Evolutionary conservation across 805 yeast species (phyloP).

Genomic region (Suhomyces pyralidae): DNA sequence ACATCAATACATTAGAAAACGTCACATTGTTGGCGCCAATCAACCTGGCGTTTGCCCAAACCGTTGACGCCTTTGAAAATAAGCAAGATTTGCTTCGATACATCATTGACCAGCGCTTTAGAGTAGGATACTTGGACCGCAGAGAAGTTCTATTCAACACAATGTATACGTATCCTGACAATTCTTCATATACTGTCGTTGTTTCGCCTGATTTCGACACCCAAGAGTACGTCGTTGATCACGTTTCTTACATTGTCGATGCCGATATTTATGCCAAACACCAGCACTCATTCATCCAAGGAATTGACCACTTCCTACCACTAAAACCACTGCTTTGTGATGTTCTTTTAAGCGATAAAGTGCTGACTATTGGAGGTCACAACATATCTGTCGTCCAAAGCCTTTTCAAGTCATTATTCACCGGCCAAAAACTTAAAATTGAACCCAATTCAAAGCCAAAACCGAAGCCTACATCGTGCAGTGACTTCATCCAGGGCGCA

Average conservation of each 20-base stretch:
- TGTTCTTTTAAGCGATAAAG: slow-evolving; percentile 27
- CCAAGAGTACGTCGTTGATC: slow-evolving; percentile 38
- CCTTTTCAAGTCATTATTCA: slow-evolving; percentile 28
- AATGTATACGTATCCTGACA: slow-evolving; percentile 15
- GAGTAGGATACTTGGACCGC: slow-evolving; percentile 27
- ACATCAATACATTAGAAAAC: slow-evolving; percentile 55
- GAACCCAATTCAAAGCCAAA: not conserved
- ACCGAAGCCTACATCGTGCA: slow-evolving; percentile 23
- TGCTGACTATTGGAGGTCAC: slow-evolving; percentile 15
- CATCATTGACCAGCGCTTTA: slow-evolving; percentile 30
- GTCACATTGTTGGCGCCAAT: slow-evolving; percentile 79
- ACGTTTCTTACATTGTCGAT: slow-evolving; percentile 50
- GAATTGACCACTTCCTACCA: slow-evolving; percentile 48
- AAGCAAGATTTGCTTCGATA: slow-evolving; percentile 23
- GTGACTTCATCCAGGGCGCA: slow-evolving; percentile 21
- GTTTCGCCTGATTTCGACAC: slow-evolving; percentile 25
- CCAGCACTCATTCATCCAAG: slow-evolving; percentile 67
- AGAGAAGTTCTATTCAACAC: slow-evolving; percentile 29
- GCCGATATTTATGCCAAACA: slow-evolving; percentile 56
- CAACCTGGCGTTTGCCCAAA: slow-evolving; percentile 62
- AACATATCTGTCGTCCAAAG: slow-evolving; percentile 24
- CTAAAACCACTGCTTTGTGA: slow-evolving; percentile 34
- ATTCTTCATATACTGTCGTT: slow-evolving; percentile 17
- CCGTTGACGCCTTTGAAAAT: slow-evolving; percentile 5
- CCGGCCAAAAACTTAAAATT: not conserved